A percentile compares a stretch with the other conserved stretches of the same genome.
Conservation (phyloP, 768 basidiomycete species). For the Hygrocybe coccinea region DNA sequence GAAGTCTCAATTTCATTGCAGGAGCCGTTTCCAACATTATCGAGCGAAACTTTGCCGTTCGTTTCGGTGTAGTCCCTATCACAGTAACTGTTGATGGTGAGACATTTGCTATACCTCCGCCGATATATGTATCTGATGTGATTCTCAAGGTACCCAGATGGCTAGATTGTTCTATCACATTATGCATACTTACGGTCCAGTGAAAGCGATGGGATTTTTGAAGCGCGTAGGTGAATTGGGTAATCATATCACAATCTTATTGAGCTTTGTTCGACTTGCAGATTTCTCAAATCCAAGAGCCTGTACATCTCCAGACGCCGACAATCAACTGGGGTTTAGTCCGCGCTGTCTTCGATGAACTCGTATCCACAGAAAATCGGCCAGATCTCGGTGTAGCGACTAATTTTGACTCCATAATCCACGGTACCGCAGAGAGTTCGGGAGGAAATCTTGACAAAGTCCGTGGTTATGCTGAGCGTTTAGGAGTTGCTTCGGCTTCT, state of each 20-base stretch:
- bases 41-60: constrained; percentile 64
- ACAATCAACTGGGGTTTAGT: constrained; percentile 43
- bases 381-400: constrained; percentile 23
- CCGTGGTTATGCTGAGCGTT: constrained; percentile 50
- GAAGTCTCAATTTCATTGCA: constrained; percentile 57
- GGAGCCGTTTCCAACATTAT: constrained; percentile 67
- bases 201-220: constrained; percentile 59
- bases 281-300: constrained; percentile 35
- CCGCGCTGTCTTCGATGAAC: constrained; percentile 33
- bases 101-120: constrained; percentile 5
- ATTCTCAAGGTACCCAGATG: constrained; percentile 53
- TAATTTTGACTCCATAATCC: constrained; percentile 40
- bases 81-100: constrained; percentile 47
- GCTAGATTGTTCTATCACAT: constrained; percentile 69
- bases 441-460: constrained; percentile 41
- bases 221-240: constrained; percentile 37
- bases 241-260: not conserved
- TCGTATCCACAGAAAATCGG: constrained; percentile 28
- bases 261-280: constrained; percentile 15
- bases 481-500: constrained; percentile 44
- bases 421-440: constrained; percentile 23
- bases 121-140: not conserved
- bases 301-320: constrained; percentile 26
- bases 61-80: constrained; percentile 83
- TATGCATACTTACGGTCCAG: constrained; percentile 56